Percentiles rank a stretch among this genome's conserved stretches.
Conservation (phyloP, 225 moss, liverwort and hornwort species). For the Sphagnum contortum region DNA sequence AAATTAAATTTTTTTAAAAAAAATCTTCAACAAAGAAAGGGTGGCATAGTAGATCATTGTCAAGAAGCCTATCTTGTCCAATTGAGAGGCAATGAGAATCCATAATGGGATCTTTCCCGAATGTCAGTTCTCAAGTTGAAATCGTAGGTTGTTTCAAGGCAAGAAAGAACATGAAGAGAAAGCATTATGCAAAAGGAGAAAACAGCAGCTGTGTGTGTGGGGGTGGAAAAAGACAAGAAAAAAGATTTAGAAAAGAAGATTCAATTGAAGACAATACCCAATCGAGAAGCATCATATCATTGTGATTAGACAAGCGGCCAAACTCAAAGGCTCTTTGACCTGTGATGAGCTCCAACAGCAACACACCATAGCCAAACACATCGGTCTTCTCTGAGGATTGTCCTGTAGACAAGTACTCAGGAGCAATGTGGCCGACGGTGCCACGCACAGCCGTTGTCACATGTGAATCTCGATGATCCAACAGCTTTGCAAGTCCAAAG, state of each 20-base stretch:
- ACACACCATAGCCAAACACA: constrained; percentile 18
- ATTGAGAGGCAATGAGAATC: too few species aligned
- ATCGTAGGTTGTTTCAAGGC: too few species aligned
- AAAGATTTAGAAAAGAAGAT: neutral
- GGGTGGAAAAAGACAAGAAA: neutral
- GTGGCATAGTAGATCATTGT: too few species aligned
- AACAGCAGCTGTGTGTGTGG: too few species aligned
- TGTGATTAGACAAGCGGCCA: constrained; percentile 10
- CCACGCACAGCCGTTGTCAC: constrained; percentile 22
- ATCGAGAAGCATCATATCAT: constrained; percentile 19
- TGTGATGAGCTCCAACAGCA: constrained; percentile 18
- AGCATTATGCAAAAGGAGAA: too few species aligned
- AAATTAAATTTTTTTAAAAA: neutral
- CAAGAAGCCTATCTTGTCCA: too few species aligned
- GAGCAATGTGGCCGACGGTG: constrained; percentile 21
- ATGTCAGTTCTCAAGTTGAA: too few species aligned
- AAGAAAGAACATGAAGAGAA: too few species aligned
- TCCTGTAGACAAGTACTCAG: constrained; percentile 16
- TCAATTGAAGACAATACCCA: constrained; percentile 6
- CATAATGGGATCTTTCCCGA: too few species aligned
- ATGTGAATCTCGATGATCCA: constrained; percentile 15
- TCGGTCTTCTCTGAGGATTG: constrained; percentile 19
- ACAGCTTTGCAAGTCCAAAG: constrained; percentile 20
- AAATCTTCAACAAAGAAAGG: neutral
- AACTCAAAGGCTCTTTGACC: constrained; percentile 19